Evolutionary conservation across 768 basidiomycete genomes (phyloP).

Genomic region (Trametes gibbosa): DNA sequence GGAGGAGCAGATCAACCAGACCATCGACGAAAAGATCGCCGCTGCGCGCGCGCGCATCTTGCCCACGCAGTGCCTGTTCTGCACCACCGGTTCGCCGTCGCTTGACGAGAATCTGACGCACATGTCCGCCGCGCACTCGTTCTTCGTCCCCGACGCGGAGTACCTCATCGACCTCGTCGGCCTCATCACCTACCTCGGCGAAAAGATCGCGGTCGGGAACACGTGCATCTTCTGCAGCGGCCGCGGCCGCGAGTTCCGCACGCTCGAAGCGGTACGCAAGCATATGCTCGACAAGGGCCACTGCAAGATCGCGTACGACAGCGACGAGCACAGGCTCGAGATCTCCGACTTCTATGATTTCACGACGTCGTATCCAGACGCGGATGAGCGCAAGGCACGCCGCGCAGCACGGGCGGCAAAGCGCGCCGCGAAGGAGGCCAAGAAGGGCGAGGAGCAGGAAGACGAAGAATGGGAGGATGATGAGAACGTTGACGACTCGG

Average conservation of each 20-base stretch:
- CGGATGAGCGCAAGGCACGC: constrained; percentile 27
- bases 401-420: constrained; percentile 11
- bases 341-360: constrained; percentile 95
- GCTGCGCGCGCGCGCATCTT: constrained; percentile 64
- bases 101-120: constrained; percentile 73
- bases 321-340: constrained; percentile 76
- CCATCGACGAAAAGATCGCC: constrained; percentile 75
- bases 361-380: constrained; percentile 68
- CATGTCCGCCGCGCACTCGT: constrained; percentile 87
- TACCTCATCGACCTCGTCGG: constrained; percentile 84
- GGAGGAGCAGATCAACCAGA: constrained; percentile 47
- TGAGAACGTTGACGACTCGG: constrained; percentile 31
- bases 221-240: constrained; percentile 91
- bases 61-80: constrained; percentile 82
- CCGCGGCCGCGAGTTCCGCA: constrained; percentile 76
- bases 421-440: constrained; percentile 10
- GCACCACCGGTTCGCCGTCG: constrained; percentile 43
- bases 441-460: constrained; percentile 12
- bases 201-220: constrained; percentile 92
- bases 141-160: constrained; percentile 94
- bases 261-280: constrained; percentile 83
- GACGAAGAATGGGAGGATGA: constrained; percentile 34
- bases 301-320: constrained; percentile 93
- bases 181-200: constrained; percentile 80
- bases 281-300: constrained; percentile 97